Evolutionary conservation across 257 asterid species (phyloP), one percentile per base, ranked within the genome.

Genomic region (Lycium barbarum): DNA sequence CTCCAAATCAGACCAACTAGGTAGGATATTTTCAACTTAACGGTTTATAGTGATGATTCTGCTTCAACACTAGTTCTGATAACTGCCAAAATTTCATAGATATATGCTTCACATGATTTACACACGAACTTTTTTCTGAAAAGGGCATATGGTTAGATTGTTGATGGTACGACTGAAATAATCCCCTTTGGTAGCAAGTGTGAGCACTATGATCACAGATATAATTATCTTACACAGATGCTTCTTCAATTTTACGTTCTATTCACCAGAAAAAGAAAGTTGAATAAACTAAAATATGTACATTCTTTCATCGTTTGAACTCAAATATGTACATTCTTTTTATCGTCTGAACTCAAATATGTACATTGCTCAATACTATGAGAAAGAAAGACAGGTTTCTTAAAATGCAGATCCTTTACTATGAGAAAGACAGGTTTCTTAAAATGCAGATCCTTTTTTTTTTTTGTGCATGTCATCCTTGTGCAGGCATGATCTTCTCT

Each of bases 161-260:
- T 7, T 53, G 65, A 78, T 78, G 82, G 65, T 78, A 54, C 65
- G 53, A 14, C 47, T 78, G 82, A 78, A 53, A 78, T 15, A 78
- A 78, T 53, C 26, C 17, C 65, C 82, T 78, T 33, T 9, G 63
- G 9, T 78, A 53, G 82, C 9, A 76, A 53, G 11, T 49, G 11
- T 76, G 63, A 40, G 14, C 62, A 51, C 20, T 76, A 74, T 47
- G 62, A 26, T 26, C 82, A 76, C 82, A 51, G 43, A 14, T 26
- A 51, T 33, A 78, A 53, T 33, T 53, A 53, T 78, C 82, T 53
- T 7, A 53, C 17, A 33, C 13, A 33, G 45, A 76, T 76, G 82
- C 22, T 76, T 76, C 45, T 76, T 51, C 20, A 76, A 76, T 53
- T 51, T 53, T 76, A 26, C 62, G 51, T 76, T 78, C 65, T 4